Conservation (phyloP, 1,284 basidiomycete genomes). For the Cutaneotrichosporon cutaneum region DNA sequence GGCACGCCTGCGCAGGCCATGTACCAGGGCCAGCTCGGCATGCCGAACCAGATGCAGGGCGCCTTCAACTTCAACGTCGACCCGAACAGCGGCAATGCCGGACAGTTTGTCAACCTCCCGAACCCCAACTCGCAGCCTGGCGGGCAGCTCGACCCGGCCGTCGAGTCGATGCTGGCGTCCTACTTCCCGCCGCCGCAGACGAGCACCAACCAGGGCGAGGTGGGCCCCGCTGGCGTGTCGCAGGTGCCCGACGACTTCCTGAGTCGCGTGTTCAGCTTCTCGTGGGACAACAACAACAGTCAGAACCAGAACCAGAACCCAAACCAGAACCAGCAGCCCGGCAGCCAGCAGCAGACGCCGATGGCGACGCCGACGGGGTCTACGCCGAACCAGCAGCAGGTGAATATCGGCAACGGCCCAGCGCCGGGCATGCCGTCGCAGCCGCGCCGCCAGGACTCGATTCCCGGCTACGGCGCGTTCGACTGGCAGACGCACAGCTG, state of each 20-base stretch:
- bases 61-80: constrained; percentile 38
- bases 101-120: constrained; percentile 38
- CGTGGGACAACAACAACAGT: constrained; percentile 40
- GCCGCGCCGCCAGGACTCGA: constrained; percentile 23
- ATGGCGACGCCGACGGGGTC: constrained; percentile 8
- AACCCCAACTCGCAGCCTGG: constrained; percentile 35
- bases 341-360: constrained; percentile 6
- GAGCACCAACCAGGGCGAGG: constrained; percentile 9
- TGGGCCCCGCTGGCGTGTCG: constrained; percentile 20
- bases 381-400: background rate
- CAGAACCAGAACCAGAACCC: constrained; percentile 12
- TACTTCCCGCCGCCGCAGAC: constrained; percentile 36
- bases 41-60: constrained; percentile 9
- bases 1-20: constrained; percentile 3
- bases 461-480: constrained; percentile 27
- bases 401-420: background rate
- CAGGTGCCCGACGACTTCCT: constrained; percentile 49
- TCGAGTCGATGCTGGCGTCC: constrained; percentile 42
- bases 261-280: constrained; percentile 47
- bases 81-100: constrained; percentile 23
- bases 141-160: constrained; percentile 41
- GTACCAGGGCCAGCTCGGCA: constrained; percentile 18
- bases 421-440: constrained; percentile 1
- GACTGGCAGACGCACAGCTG: constrained; percentile 32
- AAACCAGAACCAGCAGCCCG: constrained; percentile 9